phyloP scores from a whole-genome alignment of 495 filamentous ascomycete genomes.

The Podospora anserina region DNA sequence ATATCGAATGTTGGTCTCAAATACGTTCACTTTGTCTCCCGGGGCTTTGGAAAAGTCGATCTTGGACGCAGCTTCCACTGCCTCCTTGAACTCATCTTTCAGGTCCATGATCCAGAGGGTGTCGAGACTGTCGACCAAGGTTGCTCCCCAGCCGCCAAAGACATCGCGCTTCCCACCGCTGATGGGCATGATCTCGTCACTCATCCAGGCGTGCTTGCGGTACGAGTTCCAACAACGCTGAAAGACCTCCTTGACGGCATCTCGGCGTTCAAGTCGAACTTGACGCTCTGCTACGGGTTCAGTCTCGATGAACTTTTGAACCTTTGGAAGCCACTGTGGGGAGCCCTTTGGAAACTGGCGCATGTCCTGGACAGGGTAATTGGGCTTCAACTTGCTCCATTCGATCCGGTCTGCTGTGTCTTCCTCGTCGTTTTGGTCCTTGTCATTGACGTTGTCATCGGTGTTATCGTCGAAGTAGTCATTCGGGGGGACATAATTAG shows the following conservation, averaged over 20 bases:
- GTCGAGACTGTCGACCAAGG: constrained; percentile 85
- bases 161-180: constrained; percentile 54
- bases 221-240: constrained; percentile 75
- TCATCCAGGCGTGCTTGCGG: constrained; percentile 68
- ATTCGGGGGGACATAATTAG: background rate
- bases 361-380: constrained; percentile 59
- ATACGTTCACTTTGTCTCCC: constrained; percentile 59
- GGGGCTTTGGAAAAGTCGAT: constrained; percentile 81
- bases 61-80: constrained; percentile 67
- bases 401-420: constrained; percentile 1
- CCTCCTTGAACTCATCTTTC: constrained; percentile 83
- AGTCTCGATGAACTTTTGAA: constrained; percentile 54
- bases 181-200: constrained; percentile 72
- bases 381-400: constrained; percentile 40
- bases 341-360: constrained; percentile 67
- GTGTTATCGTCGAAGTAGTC: background rate
- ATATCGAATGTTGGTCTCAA: constrained; percentile 79
- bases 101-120: constrained; percentile 95
- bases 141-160: constrained; percentile 94
- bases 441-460: background rate
- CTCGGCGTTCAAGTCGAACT: constrained; percentile 37
- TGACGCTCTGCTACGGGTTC: constrained; percentile 35
- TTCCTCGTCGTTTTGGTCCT: background rate
- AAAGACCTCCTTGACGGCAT: constrained; percentile 65
- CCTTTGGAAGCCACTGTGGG: constrained; percentile 63